These are phyloP conservation scores for Trichothecium roseum DNA, from an alignment of 2,329 filamentous ascomycete species.

Conservation along the genomic window DNA sequence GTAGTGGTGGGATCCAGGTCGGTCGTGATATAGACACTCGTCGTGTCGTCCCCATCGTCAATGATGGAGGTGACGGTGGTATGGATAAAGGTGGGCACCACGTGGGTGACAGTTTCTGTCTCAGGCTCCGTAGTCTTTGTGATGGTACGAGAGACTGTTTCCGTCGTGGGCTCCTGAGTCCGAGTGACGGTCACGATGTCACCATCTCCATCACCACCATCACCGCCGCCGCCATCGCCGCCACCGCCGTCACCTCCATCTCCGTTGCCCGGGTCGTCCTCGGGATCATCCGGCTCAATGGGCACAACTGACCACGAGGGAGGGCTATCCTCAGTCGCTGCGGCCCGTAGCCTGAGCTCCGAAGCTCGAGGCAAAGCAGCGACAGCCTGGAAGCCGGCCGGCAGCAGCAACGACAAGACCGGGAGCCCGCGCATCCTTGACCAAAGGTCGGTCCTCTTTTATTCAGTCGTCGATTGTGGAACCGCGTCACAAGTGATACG, in stretches of 20 bases:
- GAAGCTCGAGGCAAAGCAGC: constrained; percentile 16
- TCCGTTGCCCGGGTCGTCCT: constrained; percentile 9
- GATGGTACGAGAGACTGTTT: constrained; percentile 15
- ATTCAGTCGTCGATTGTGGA: too few species aligned
- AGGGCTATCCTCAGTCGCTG: constrained; percentile 7
- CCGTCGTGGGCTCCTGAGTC: constrained; percentile 19
- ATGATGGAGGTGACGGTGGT: constrained; percentile 15
- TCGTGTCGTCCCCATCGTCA: constrained; percentile 14
- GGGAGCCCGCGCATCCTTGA: constrained; percentile 18
- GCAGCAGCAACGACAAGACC: constrained; percentile 18
- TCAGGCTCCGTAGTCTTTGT: constrained; percentile 12
- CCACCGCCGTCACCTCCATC: constrained; percentile 6
- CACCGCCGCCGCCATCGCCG: constrained; percentile 6
- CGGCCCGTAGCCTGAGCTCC: constrained; percentile 12
- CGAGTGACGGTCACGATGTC: constrained; percentile 21
- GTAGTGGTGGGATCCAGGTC: constrained; percentile 2
- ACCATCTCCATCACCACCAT: constrained; percentile 8
- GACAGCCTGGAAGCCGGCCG: constrained; percentile 14
- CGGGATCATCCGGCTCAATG: constrained; percentile 19
- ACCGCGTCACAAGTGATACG: too few species aligned
- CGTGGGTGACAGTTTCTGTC: constrained; percentile 16
- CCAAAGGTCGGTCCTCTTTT: constrained; percentile 1
- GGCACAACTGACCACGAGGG: constrained; percentile 28
- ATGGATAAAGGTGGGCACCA: constrained; percentile 15
- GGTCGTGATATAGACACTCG: constrained; percentile 17